phyloP scores from a whole-genome alignment of 1,139 yeast genomes.

The Zygoascus sp. region DNA sequence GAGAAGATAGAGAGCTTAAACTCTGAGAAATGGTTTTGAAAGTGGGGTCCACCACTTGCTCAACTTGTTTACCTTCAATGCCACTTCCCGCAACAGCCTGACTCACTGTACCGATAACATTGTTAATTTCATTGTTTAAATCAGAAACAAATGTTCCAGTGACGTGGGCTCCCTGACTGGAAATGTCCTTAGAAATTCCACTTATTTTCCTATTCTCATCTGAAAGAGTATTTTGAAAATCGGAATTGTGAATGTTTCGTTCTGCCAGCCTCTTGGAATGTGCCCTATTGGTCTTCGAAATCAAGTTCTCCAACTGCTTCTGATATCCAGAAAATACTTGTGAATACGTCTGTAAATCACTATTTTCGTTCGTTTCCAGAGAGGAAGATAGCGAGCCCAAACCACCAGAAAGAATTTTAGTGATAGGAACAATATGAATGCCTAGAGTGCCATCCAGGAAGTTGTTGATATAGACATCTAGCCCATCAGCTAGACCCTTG shows the following conservation, averaged over 20 bases:
- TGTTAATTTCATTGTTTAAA: constrained; percentile 31
- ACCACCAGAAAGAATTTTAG: constrained; percentile 4
- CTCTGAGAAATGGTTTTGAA: constrained; percentile 33
- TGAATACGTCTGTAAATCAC: neutral
- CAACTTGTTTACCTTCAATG: constrained; percentile 12
- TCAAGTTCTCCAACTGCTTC: constrained; percentile 3
- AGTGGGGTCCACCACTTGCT: constrained; percentile 28
- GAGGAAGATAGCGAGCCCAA: constrained; percentile 1
- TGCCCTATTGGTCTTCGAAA: neutral
- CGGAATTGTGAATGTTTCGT: neutral
- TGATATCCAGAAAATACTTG: neutral
- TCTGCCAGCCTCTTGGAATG: neutral
- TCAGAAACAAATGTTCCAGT: constrained; percentile 25
- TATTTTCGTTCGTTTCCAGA: neutral
- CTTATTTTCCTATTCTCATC: neutral
- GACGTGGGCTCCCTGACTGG: neutral
- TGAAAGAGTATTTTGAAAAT: neutral
- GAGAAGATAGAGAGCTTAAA: constrained; percentile 29
- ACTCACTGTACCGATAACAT: constrained; percentile 25
- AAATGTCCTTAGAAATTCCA: neutral
- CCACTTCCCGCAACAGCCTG: constrained; percentile 22
- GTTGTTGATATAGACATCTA: constrained; percentile 3
- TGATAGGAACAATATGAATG: neutral
- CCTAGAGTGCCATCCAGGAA: neutral
- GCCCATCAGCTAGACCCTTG: constrained; percentile 1